Base-by-base conservation (phyloP, 176 grass and related monocot species). In the Pharus latifolius region DNA sequence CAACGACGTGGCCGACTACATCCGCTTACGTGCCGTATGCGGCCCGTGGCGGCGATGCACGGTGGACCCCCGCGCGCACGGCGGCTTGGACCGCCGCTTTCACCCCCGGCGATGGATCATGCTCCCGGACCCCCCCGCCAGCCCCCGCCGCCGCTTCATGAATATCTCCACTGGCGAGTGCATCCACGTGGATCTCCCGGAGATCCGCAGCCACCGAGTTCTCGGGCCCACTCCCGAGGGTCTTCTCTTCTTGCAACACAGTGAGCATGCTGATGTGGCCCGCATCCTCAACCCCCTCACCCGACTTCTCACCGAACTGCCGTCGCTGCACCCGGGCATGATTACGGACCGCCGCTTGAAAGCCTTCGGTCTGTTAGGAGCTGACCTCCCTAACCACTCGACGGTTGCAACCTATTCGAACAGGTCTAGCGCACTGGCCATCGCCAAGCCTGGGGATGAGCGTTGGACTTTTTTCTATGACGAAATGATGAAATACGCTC, bases 231-330 rank as follows among this genome's bases (percentile, higher is more conserved):
- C 47, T 0, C 0, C 7, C 0, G 60, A 55, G 17, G 17, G 60
- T 4, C 60, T 76, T 10, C 43, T 65, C 35, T 0, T 54, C 11
- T 13, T 44, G 17, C 24, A 11, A n/a, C 0, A 41, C n/a, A 6
- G n/a, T n/a, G n/a, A 9, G 1, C 0, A 7, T 34, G 17, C 12
- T 12, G 2, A 8, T 9, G 72, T 8, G 14, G 5, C 62, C 31
- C 44, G 72, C 2, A 4, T 38, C 20, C 44, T 75, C 2, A 77
- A 77, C 37, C 74, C 49, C 35, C 12, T 31, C 61, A 77, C 37
- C 2, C 3, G 37, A 2, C 61, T 45, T 34, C 25, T 5, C 3
- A 14, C 51, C 1, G 1, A 56, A 0, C 50, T 67, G 5, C 74
- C 61, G 10, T 13, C 25, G 8, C n/a, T 44, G n/a, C 70, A 12